A percentile compares a stretch with the other conserved stretches of the same genome.
Evolutionary conservation across 805 yeast genomes (phyloP).

Genomic region (Lachancea mirantina): DNA sequence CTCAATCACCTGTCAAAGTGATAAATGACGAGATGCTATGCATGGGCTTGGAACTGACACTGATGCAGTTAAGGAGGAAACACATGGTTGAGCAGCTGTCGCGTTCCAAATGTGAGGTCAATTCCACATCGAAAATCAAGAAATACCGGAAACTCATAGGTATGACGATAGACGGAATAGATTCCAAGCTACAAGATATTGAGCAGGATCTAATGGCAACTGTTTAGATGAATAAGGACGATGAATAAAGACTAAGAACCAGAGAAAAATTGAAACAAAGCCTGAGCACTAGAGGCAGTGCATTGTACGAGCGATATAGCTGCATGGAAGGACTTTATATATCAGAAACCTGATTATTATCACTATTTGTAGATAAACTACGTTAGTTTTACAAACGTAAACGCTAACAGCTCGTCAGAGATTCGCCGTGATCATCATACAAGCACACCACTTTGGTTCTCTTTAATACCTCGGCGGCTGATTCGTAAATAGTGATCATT

Average conservation of each 20-base stretch:
- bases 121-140: constrained; percentile 50
- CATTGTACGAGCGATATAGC: too few species aligned
- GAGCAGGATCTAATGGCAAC: constrained; percentile 35
- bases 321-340: too few species aligned
- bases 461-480: too few species aligned
- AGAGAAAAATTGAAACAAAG: too few species aligned
- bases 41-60: constrained; percentile 39
- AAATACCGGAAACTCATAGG: constrained; percentile 80
- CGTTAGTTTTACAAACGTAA: too few species aligned
- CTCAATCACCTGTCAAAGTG: constrained; percentile 11
- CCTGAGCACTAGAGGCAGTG: too few species aligned
- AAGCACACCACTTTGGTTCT: too few species aligned
- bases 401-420: too few species aligned
- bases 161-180: constrained; percentile 69
- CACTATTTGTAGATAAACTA: too few species aligned
- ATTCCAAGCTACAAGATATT: constrained; percentile 75
- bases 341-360: too few species aligned
- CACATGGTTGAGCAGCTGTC: constrained; percentile 43
- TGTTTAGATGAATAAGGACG: background rate
- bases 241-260: background rate
- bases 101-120: constrained; percentile 39
- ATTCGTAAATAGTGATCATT: too few species aligned
- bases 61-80: constrained; percentile 46
- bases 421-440: too few species aligned
- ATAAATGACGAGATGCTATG: constrained; percentile 15